Evolutionary conservation across 805 yeast genomes (phyloP).

Genomic region (Candida tallmaniae): DNA sequence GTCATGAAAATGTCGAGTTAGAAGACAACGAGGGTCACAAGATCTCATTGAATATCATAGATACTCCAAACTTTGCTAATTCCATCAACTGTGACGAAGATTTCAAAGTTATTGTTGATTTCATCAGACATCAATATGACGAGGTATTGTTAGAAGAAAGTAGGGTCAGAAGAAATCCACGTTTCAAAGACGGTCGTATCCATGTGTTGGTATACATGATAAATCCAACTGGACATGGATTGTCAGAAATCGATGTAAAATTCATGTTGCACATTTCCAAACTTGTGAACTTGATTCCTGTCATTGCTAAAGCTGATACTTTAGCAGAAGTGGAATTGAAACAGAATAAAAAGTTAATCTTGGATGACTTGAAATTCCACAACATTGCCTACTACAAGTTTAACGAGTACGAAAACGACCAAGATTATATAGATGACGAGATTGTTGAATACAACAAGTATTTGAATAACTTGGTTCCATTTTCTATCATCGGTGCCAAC

Average conservation of each 20-base stretch:
- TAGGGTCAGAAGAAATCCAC: slow-evolving; percentile 77
- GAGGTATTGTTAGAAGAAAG: slow-evolving; percentile 78
- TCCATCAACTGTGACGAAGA: slow-evolving; percentile 63
- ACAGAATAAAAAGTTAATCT: slow-evolving; percentile 66
- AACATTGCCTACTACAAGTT: slow-evolving; percentile 71
- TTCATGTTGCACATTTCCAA: slow-evolving; percentile 38
- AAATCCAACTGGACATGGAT: slow-evolving; percentile 44
- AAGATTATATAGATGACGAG: slow-evolving; percentile 53
- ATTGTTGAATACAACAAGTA: slow-evolving; percentile 62
- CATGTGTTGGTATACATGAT: slow-evolving; percentile 52
- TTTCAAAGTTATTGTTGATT: slow-evolving; percentile 69
- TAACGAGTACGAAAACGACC: slow-evolving; percentile 54
- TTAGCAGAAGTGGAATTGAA: slow-evolving; percentile 44
- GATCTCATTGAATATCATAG: slow-evolving; percentile 70
- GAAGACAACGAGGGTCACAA: slow-evolving; percentile 85
- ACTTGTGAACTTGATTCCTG: slow-evolving; percentile 41
- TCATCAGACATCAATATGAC: slow-evolving; percentile 76
- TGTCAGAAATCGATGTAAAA: slow-evolving; percentile 37
- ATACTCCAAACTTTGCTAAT: slow-evolving; percentile 82
- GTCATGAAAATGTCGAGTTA: slow-evolving; percentile 78
- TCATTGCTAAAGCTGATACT: slow-evolving; percentile 41
- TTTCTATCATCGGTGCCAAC: slow-evolving; percentile 67
- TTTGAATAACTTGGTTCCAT: slow-evolving; percentile 60
- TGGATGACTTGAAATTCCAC: slow-evolving; percentile 70
- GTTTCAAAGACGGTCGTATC: slow-evolving; percentile 80